Conservation (phyloP, 139 green algal genomes). For the Haematococcus sp. region DNA sequence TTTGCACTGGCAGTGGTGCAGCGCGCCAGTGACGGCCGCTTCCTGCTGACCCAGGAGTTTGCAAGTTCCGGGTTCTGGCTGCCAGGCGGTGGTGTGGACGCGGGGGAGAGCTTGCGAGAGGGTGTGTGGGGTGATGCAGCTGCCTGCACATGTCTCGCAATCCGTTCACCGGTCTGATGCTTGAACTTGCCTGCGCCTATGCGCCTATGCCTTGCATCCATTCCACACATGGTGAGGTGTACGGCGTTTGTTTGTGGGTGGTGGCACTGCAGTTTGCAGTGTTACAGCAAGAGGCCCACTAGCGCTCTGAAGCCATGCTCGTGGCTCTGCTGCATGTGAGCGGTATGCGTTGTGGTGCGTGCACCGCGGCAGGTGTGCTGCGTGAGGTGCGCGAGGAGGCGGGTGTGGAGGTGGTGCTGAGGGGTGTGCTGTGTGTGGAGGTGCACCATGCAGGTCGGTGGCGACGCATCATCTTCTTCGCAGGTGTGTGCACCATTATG, state of each 20-base stretch:
- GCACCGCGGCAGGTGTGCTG: constrained; percentile 1
- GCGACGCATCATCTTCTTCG: constrained; percentile 35
- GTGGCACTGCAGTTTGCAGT: too few relatives aligned
- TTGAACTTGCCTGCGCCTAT: too few relatives aligned
- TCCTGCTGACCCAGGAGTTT: constrained; percentile 35
- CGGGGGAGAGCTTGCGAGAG: constrained; percentile 26
- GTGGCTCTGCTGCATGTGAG: too few relatives aligned
- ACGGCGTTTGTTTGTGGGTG: too few relatives aligned
- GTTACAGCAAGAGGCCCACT: too few relatives aligned
- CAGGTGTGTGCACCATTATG: not conserved
- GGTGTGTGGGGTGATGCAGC: constrained; percentile 14
- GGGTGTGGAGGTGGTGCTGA: constrained; percentile 21
- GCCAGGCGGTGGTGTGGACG: constrained; percentile 39
- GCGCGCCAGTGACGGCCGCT: constrained; percentile 31
- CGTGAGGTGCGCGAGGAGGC: constrained; percentile 39
- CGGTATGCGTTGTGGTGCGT: too few relatives aligned
- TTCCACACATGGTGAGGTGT: too few relatives aligned
- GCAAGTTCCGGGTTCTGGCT: constrained; percentile 29
- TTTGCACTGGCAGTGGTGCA: constrained; percentile 32
- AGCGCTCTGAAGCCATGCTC: too few relatives aligned
- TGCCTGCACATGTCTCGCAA: not conserved
- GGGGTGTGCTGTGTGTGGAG: constrained; percentile 26
- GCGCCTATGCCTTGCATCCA: too few relatives aligned
- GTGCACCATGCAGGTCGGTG: constrained; percentile 5
- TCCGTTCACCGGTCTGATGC: too few relatives aligned